phyloP scores from a whole-genome alignment of 1,284 basidiomycete species.

The Ganoderma multipileum region DNA sequence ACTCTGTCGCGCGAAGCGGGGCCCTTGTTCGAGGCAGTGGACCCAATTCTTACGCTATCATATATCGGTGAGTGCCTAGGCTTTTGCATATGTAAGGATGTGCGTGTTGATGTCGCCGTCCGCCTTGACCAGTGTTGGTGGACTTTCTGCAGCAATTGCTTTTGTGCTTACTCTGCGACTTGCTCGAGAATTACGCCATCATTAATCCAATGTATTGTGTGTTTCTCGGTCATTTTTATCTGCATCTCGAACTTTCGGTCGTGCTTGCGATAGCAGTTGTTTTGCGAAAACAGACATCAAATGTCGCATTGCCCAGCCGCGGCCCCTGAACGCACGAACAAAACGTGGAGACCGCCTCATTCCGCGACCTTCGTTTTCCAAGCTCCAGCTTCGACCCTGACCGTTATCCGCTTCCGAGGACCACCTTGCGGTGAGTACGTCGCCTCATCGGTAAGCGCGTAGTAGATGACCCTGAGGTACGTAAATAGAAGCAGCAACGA shows the following conservation, averaged over 20 bases:
- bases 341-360: not conserved
- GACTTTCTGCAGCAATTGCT: constrained; percentile 73
- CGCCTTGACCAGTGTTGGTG: constrained; percentile 63
- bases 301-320: not conserved
- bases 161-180: constrained; percentile 75
- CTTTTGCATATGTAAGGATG: too few relatives aligned
- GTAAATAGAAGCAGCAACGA: not conserved
- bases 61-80: constrained; percentile 66
- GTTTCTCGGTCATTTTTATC: not conserved
- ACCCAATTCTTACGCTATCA: constrained; percentile 77
- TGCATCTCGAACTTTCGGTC: not conserved
- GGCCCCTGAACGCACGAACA: not conserved
- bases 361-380: not conserved
- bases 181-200: constrained; percentile 62
- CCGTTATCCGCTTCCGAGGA: not conserved
- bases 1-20: constrained; percentile 25
- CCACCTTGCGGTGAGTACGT: not conserved
- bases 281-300: not conserved
- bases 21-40: constrained; percentile 32
- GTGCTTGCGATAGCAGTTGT: not conserved
- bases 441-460: not conserved
- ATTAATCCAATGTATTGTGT: constrained; percentile 33
- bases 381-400: not conserved
- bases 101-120: not conserved
- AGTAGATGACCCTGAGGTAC: not conserved